Conservation (phyloP, 1,139 yeast genomes). For the Chernovozyma sophiae-reginae region DNA sequence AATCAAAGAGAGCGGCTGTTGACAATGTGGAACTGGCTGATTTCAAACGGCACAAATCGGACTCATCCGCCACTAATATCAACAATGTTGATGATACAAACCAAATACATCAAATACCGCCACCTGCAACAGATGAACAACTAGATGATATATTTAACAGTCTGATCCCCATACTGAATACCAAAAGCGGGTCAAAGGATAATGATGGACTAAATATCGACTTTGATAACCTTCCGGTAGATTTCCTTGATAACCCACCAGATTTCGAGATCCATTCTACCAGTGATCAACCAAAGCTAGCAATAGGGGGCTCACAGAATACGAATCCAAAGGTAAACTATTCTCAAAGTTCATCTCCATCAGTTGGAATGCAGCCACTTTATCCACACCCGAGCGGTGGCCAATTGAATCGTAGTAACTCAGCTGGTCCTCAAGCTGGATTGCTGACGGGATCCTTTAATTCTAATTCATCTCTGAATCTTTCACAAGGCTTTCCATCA, state of each 20-base stretch:
- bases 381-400: not conserved
- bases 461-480: not conserved
- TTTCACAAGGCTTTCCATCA: not conserved
- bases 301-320: not conserved
- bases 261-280: not conserved
- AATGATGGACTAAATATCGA: constrained; percentile 13
- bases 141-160: constrained; percentile 20
- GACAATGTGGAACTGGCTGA: not conserved
- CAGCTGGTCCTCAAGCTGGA: not conserved
- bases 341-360: not conserved
- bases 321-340: not conserved
- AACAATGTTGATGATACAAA: not conserved
- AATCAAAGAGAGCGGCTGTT: not conserved
- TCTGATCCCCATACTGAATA: constrained; percentile 15
- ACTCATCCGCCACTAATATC: not conserved
- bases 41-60: constrained; percentile 1
- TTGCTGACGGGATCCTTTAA: not conserved
- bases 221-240: constrained; percentile 18
- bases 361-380: not conserved
- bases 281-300: not conserved
- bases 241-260: constrained; percentile 14
- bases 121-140: constrained; percentile 9
- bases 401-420: not conserved
- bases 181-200: constrained; percentile 3
- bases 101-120: not conserved